Base-by-base conservation (phyloP, 768 basidiomycete genomes). In the button mushroom (Agaricus bisporus) region DNA sequence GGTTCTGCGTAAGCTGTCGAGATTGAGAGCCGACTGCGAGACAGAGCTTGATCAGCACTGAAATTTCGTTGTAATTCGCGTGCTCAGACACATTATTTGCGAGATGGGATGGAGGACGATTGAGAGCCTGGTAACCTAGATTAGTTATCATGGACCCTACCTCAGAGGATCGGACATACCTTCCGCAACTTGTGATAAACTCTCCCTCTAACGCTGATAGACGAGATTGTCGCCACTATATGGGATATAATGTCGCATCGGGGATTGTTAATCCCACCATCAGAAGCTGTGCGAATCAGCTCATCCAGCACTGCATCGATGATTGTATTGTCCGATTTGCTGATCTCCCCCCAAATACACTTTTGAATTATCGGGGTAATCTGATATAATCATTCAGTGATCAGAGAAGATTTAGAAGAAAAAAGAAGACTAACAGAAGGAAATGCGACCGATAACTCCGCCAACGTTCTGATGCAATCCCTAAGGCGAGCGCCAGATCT, bases 251-350 rank as follows among this genome's bases (percentile, higher is more conserved):
- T 79, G 69, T 92, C 91, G 56, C 86, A 90, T 56, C 86, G 76
- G 22, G 75, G 71, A 6, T 86, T 86, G 15, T 85, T 89, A 35
- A 89, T 75, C 0, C 89, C 91, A 35, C 86, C 85, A 64, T 93
- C 92, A n/a, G 85, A 78, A 1, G 91, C 93, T 5, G 85, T 80
- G 17, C 89, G 80, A 49, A 93, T 76, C 46, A 95, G 66, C 66
- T 94, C 92, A 41, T 90, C 87, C 26, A 94, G 63, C 35, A 90
- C 81, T 22, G 87, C 73, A 60, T 92, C 90, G 26, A 86, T 70
- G 36, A 89, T 74, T 4, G 70, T 69, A 28, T 75, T 70, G 50
- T 93, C 91, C 14, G 88, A 75, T 61, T 78, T 85, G 11, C 80
- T 81, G 8, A 95, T 72, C 62, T 91, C 85, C 2, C 69, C 61